Evolutionary conservation across 2,329 filamentous ascomycete genomes (phyloP).

Genomic region (Monosporascus sp.): DNA sequence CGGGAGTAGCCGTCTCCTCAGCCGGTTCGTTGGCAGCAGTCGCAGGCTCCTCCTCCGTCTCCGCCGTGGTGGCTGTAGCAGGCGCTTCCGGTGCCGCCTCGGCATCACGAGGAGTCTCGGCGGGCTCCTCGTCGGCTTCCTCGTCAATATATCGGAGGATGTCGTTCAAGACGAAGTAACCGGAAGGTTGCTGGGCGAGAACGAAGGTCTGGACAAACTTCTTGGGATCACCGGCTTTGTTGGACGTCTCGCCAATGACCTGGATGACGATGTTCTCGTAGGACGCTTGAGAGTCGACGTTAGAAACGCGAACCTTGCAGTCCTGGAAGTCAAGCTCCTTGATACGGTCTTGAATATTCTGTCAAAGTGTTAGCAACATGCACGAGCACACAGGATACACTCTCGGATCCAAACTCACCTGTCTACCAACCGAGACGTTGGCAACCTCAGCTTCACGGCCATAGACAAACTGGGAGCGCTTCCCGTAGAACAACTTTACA

Average conservation of each 20-base stretch:
- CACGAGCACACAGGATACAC: constrained; percentile 1
- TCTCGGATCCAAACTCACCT: constrained; percentile 51
- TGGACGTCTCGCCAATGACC: constrained; percentile 96
- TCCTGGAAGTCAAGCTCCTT: constrained; percentile 90
- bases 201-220: constrained; percentile 99
- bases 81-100: constrained; percentile 21
- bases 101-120: constrained; percentile 31
- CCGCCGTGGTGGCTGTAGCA: constrained; percentile 21
- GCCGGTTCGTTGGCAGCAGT: constrained; percentile 27
- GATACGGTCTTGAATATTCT: constrained; percentile 94
- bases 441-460: constrained; percentile 87
- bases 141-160: constrained; percentile 91
- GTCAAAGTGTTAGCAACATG: constrained; percentile 4
- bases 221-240: constrained; percentile 83
- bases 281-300: constrained; percentile 93
- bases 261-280: constrained; percentile 93
- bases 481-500: constrained; percentile 82
- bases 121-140: constrained; percentile 68
- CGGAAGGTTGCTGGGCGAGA: constrained; percentile 89
- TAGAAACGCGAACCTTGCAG: constrained; percentile 96
- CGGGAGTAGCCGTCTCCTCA: constrained; percentile 28
- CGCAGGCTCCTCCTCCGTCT: constrained; percentile 28
- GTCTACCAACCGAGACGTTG: constrained; percentile 79
- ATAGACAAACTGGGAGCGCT: constrained; percentile 90
- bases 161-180: constrained; percentile 97